Conservation (phyloP, 2,329 filamentous ascomycete genomes). For the Pochonia chlamydosporia region DNA sequence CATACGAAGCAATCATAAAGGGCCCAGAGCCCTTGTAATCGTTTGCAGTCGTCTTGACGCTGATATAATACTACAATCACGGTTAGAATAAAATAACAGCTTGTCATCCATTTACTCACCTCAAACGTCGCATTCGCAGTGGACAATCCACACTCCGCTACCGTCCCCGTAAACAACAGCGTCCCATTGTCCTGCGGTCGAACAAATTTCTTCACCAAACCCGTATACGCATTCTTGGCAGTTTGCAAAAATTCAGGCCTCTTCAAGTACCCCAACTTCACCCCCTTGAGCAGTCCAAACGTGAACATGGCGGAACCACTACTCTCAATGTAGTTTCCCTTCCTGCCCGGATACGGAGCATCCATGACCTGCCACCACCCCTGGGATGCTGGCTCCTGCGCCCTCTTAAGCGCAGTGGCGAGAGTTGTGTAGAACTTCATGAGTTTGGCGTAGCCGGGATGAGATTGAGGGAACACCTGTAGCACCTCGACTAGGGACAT, state of each 20-base stretch:
- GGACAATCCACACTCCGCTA: conserved; percentile 44
- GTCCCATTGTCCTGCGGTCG: conserved; percentile 41
- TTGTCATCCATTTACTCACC: conserved; percentile 23
- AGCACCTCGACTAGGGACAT: conserved; percentile 45
- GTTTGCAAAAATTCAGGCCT: conserved; percentile 15
- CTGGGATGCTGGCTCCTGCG: conserved; percentile 33
- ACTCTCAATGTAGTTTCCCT: conserved; percentile 55
- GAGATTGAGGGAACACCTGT: conserved; percentile 35
- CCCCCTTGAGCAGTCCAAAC: conserved; percentile 42
- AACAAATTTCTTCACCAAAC: conserved; percentile 38
- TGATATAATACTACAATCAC: conserved; percentile 8
- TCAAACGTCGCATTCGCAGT: conserved; percentile 40
- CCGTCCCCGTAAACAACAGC: conserved; percentile 45
- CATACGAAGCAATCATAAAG: conserved; percentile 15
- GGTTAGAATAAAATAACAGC: not conserved
- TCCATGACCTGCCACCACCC: conserved; percentile 56
- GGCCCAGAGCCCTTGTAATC: conserved; percentile 16
- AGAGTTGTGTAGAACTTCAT: conserved; percentile 34
- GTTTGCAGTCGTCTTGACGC: conserved; percentile 8
- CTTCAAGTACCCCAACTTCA: conserved; percentile 20
- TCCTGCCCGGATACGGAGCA: conserved; percentile 35
- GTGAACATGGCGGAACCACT: conserved; percentile 54
- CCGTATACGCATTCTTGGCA: conserved; percentile 20
- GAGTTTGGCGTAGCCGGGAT: conserved; percentile 29
- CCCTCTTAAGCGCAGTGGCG: conserved; percentile 33